Evolutionary conservation across 768 basidiomycete species (phyloP).

Genomic region (Daedaleopsis sinensis): DNA sequence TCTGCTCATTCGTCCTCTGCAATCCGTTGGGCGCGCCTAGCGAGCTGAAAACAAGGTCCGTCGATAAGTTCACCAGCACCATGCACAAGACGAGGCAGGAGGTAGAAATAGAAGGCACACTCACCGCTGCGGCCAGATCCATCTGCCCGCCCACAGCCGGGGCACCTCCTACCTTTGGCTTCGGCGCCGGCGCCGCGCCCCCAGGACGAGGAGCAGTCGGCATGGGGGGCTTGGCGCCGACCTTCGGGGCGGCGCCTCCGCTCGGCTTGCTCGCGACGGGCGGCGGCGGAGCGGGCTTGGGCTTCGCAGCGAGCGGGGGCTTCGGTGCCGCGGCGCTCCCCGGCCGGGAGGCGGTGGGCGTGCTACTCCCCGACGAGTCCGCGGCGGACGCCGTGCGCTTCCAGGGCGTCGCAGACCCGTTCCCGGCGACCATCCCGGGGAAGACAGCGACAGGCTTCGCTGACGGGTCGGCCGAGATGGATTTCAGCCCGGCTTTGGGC

Average conservation of each 20-base stretch:
- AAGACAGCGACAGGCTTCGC: conserved; percentile 84
- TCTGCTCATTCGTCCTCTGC: conserved; percentile 43
- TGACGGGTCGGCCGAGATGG: conserved; percentile 57
- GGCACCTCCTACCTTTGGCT: conserved; percentile 43
- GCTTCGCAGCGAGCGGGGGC: conserved; percentile 62
- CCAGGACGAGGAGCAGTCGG: conserved; percentile 59
- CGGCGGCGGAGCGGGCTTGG: conserved; percentile 62
- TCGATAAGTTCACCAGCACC: background rate
- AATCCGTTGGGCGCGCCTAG: conserved; percentile 74
- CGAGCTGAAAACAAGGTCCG: conserved; percentile 49
- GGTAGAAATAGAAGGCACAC: conserved; percentile 37
- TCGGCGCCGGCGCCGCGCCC: conserved; percentile 39
- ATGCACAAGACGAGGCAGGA: background rate
- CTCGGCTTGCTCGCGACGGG: conserved; percentile 53
- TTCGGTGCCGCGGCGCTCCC: conserved; percentile 51
- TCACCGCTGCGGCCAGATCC: conserved; percentile 83
- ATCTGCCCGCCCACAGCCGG: conserved; percentile 60
- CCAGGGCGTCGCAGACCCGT: conserved; percentile 76
- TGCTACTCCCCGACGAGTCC: conserved; percentile 36
- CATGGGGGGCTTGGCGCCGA: conserved; percentile 61
- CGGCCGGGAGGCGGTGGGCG: conserved; percentile 53
- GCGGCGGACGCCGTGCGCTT: conserved; percentile 49
- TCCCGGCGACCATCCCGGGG: conserved; percentile 69
- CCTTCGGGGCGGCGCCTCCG: conserved; percentile 40
- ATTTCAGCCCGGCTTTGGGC: conserved; percentile 38